Evolutionary conservation across 2,329 filamentous ascomycete species (phyloP), one percentile per base, ranked within the genome.

Genomic region (Neonectria faginata): DNA sequence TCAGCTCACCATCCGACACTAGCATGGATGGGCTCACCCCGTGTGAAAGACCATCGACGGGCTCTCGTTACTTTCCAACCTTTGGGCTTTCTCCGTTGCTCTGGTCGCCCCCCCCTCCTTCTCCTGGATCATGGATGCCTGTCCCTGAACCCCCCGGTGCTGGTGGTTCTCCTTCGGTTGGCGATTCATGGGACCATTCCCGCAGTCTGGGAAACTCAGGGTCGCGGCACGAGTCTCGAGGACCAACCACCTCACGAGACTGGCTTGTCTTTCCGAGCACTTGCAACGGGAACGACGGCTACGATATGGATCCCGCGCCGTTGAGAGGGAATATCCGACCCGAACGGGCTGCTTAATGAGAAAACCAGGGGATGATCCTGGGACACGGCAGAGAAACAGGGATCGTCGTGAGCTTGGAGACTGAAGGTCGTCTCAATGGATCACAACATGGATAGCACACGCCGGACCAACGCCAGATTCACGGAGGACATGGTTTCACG

Each of bases 1-100:
- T 78, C 74, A 76, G 74, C 72, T 76, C 71, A 73, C 69, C 67
- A 63, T 73, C 73, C 67, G 68, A 73, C 73, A 74, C 73, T 74
- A 74, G 70, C 69, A 75, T 75, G 73, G 73, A 69, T 75, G 59
- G 59, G 62, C 45, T 68, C 62, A 67, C 60, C 51, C 68, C 72
- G 61, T 64, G 66, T 31, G 62, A 67, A 63, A 66, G 62, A 66
- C 56, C 65, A 68, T 71, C 62, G 60, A 74, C 55, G 65, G 71
- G 68, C 64, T 73, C 53, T 68, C 54, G 52, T 70, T 66, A 44
- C 61, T 71, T 66, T 70, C 62, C 62, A 67, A 58, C 56, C 56
- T 68, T 64, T 70, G 65, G 66, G 65, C 61, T 65, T 58, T 64
- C 64, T 53, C 66, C 56, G 51, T 57, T 31, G 27, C 52, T 53